Percentiles rank a stretch among this genome's conserved stretches.
These are phyloP conservation scores for Graphilbum ipis-grandicollis DNA, from an alignment of 2,329 filamentous ascomycete species.

Conservation along the genomic window DNA sequence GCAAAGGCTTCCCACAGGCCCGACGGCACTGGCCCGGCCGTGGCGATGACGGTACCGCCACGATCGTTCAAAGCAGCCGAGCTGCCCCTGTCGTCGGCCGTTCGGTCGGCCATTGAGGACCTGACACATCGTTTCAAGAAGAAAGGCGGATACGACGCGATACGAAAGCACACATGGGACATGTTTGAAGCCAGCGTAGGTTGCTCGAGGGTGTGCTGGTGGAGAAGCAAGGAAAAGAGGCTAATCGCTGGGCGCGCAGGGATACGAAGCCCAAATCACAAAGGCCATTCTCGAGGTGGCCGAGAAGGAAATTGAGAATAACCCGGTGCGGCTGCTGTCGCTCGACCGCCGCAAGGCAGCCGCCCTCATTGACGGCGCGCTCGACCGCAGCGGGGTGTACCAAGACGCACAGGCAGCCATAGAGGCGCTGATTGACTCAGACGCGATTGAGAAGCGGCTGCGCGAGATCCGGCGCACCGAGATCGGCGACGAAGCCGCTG, in stretches of 20 bases:
- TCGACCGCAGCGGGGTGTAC: conserved; percentile 62
- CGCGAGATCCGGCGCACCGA: conserved; percentile 50
- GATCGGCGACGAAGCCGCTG: conserved; percentile 51
- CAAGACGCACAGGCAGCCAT: conserved; percentile 52
- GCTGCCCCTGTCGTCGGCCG: conserved; percentile 55
- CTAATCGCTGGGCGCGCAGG: conserved; percentile 25
- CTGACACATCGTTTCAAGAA: conserved; percentile 74
- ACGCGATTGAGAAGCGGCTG: conserved; percentile 50
- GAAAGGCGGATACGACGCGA: conserved; percentile 64
- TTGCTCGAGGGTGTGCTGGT: conserved; percentile 13
- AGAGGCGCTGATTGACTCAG: conserved; percentile 48
- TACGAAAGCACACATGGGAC: conserved; percentile 62
- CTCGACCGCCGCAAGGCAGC: conserved; percentile 59
- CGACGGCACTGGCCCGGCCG: background rate
- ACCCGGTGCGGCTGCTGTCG: conserved; percentile 52
- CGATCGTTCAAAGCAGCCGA: conserved; percentile 49
- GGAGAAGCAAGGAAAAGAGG: background rate
- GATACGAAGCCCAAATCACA: conserved; percentile 50
- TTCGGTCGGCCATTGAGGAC: conserved; percentile 54
- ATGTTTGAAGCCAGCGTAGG: conserved; percentile 57
- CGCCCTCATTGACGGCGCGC: conserved; percentile 59
- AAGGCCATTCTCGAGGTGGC: conserved; percentile 52
- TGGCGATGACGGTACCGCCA: background rate
- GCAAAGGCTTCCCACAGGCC: no score
- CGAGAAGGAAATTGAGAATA: conserved; percentile 57